These are phyloP conservation scores for Russula olivacea DNA, from an alignment of 768 basidiomycete genomes.

Conservation along the genomic window DNA sequence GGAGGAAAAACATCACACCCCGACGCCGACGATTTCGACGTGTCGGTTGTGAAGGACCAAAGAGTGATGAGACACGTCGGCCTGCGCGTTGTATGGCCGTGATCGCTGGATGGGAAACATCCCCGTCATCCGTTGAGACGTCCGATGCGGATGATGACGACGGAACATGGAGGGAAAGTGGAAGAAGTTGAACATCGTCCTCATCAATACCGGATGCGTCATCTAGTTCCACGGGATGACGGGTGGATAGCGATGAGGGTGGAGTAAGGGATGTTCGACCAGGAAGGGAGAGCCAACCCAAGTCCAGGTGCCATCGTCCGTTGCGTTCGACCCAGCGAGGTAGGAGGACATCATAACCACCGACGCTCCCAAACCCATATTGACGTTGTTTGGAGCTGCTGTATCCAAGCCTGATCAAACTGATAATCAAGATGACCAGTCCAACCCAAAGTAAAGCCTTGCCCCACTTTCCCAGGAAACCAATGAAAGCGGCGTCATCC, in stretches of 20 bases:
- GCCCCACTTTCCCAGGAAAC: slow-evolving; percentile 86
- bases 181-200: slow-evolving; percentile 46
- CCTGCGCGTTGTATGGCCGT: slow-evolving; percentile 49
- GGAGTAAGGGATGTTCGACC: slow-evolving; percentile 16
- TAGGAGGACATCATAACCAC: slow-evolving; percentile 72
- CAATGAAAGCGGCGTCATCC: slow-evolving; percentile 96
- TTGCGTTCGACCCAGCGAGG: slow-evolving; percentile 68
- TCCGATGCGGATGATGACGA: slow-evolving; percentile 49
- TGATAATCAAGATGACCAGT: slow-evolving; percentile 61
- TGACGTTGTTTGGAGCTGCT: slow-evolving; percentile 54
- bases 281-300: slow-evolving; percentile 51
- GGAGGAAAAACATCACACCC: slow-evolving; percentile 71
- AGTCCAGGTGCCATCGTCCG: slow-evolving; percentile 68
- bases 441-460: slow-evolving; percentile 85
- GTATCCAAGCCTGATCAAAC: slow-evolving; percentile 50
- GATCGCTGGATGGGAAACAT: slow-evolving; percentile 40
- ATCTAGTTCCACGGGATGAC: slow-evolving; percentile 5
- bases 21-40: slow-evolving; percentile 36
- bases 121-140: slow-evolving; percentile 38
- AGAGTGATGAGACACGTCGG: slow-evolving; percentile 47
- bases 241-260: slow-evolving; percentile 1
- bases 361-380: slow-evolving; percentile 52
- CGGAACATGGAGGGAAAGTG: slow-evolving; percentile 55
- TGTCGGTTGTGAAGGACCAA: slow-evolving; percentile 28
- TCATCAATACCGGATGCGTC: slow-evolving; percentile 31